Evolutionary conservation across 208 protist genomes (phyloP).

Genomic region (Trypanosoma mega): DNA sequence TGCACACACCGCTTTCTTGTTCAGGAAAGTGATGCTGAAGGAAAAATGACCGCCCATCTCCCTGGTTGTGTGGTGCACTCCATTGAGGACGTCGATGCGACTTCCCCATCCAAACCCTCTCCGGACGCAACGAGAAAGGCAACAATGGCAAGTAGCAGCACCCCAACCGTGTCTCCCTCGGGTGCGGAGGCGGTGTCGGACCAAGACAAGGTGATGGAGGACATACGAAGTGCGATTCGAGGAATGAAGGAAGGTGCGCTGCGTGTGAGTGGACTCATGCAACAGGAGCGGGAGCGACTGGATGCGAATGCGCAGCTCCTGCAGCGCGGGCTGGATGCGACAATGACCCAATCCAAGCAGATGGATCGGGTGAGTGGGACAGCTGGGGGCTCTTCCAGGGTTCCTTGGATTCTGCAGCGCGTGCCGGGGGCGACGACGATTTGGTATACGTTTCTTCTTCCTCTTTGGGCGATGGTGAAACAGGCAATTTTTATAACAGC

Average conservation of each 20-base stretch:
- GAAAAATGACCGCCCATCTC: too few species aligned
- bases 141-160: background rate
- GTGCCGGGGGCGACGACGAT: slow-evolving; percentile 46
- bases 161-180: background rate
- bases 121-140: too few species aligned
- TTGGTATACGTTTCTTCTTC: slow-evolving; percentile 50
- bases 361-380: slow-evolving; percentile 31
- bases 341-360: slow-evolving; percentile 26
- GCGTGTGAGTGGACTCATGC: slow-evolving; percentile 60
- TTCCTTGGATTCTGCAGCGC: slow-evolving; percentile 27
- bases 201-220: slow-evolving; percentile 46
- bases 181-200: slow-evolving; percentile 8
- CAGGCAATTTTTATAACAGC: slow-evolving; percentile 42
- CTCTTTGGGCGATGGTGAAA: slow-evolving; percentile 56
- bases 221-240: slow-evolving; percentile 47
- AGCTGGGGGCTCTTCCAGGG: slow-evolving; percentile 13
- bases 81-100: too few species aligned
- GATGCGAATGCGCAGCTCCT: slow-evolving; percentile 42
- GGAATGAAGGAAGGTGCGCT: slow-evolving; percentile 62
- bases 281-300: slow-evolving; percentile 40
- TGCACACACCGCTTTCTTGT: too few species aligned
- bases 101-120: too few species aligned
- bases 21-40: too few species aligned
- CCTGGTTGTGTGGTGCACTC: background rate
- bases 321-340: slow-evolving; percentile 39